Percentiles rank a stretch among this genome's conserved stretches.
These are phyloP conservation scores for Macrotyloma uniflorum DNA, from an alignment of 306 rosid genomes.

Conservation along the genomic window DNA sequence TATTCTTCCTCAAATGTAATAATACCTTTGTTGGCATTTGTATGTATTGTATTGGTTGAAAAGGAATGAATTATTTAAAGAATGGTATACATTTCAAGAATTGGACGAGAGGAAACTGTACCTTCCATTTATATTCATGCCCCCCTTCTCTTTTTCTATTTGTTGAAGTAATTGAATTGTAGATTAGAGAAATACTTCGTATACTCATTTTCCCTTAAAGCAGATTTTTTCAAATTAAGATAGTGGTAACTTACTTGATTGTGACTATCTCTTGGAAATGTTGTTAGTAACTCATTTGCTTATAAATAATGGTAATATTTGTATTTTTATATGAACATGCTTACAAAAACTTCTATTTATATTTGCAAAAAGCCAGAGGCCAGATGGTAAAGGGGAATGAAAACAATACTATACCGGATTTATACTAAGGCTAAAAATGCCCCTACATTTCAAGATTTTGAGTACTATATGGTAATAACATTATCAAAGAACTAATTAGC, in stretches of 20 bases:
- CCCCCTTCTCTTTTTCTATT: not conserved
- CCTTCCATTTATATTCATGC: not conserved
- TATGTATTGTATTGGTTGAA: conserved; percentile 25
- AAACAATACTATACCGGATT: not conserved
- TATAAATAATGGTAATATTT: too few species aligned
- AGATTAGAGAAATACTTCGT: not conserved
- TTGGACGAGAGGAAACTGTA: not conserved
- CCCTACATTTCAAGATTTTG: too few species aligned
- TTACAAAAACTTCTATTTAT: not conserved
- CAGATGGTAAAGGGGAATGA: not conserved
- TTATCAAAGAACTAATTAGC: too few species aligned
- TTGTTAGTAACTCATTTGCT: not conserved
- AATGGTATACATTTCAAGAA: conserved; percentile 17
- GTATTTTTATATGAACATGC: not conserved
- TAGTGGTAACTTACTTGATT: not conserved
- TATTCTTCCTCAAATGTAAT: conserved; percentile 40
- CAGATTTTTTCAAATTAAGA: not conserved
- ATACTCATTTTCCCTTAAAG: not conserved
- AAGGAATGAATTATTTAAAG: conserved; percentile 21
- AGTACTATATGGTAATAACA: too few species aligned
- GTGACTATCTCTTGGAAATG: not conserved
- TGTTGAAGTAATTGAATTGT: conserved; percentile 4
- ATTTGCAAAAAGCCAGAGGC: not conserved
- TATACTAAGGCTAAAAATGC: too few species aligned
- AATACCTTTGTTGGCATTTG: conserved; percentile 32